Percentiles rank a stretch among this genome's conserved stretches.
These are phyloP conservation scores for Trametes hirsuta DNA, from an alignment of 1,284 basidiomycete species.

Conservation along the genomic window DNA sequence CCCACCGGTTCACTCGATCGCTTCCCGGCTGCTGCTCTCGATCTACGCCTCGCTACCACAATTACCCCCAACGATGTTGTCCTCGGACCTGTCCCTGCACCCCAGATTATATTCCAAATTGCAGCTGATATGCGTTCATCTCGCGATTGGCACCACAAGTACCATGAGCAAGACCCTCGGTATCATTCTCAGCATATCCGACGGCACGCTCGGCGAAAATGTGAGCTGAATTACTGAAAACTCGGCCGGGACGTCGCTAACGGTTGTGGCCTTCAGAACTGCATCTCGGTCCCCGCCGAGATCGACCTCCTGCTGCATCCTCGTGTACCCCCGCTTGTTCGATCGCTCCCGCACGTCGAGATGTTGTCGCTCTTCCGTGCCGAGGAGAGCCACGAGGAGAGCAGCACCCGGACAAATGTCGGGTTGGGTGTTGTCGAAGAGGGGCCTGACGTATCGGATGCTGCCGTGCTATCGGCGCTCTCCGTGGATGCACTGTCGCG, in stretches of 20 bases:
- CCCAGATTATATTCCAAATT: conserved; percentile 46
- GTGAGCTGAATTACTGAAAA: conserved; percentile 22
- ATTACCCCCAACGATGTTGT: conserved; percentile 57
- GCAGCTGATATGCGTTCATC: conserved; percentile 49
- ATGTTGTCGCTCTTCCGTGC: conserved; percentile 57
- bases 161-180: conserved; percentile 62
- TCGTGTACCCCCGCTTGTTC: conserved; percentile 73
- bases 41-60: conserved; percentile 59
- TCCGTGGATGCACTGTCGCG: background rate
- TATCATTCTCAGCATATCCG: conserved; percentile 41
- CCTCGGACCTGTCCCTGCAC: conserved; percentile 54
- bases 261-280: conserved; percentile 6
- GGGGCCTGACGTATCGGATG: conserved; percentile 1
- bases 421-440: conserved; percentile 33
- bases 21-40: conserved; percentile 59
- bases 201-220: conserved; percentile 5
- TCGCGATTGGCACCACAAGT: conserved; percentile 55
- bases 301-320: conserved; percentile 75
- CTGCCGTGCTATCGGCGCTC: conserved; percentile 4
- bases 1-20: conserved; percentile 58
- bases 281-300: conserved; percentile 38
- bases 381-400: conserved; percentile 68
- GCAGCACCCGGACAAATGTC: conserved; percentile 45
- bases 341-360: conserved; percentile 68
- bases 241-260: conserved; percentile 1